A percentile compares a stretch with the other conserved stretches of the same genome.
phyloP scores from a whole-genome alignment of 257 asterid species.

The Anisodus tanguticus region DNA sequence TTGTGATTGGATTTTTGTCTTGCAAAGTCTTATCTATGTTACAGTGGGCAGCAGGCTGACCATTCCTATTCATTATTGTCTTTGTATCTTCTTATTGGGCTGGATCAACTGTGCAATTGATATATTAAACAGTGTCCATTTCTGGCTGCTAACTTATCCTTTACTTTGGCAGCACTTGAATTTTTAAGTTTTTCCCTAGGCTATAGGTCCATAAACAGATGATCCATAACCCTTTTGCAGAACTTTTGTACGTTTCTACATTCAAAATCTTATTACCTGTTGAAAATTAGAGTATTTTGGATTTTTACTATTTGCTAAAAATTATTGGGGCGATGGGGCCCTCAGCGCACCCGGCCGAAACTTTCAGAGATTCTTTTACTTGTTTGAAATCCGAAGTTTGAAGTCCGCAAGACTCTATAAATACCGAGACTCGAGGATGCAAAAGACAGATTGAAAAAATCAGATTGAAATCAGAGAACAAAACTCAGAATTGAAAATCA shows the following conservation, averaged over 20 bases:
- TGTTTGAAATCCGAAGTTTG: no score
- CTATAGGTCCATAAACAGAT: constrained; percentile 7
- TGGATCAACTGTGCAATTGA: neutral
- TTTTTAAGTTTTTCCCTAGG: no score
- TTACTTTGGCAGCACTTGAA: neutral
- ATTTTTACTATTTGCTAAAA: neutral
- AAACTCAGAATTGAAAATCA: no score
- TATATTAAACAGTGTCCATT: neutral
- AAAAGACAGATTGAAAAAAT: no score
- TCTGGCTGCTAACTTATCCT: constrained; percentile 19
- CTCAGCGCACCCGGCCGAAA: no score
- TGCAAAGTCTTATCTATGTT: neutral
- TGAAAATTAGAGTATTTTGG: constrained; percentile 5
- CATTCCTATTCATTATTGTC: neutral
- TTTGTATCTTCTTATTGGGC: neutral
- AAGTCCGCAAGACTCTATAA: no score
- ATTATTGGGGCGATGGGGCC: no score
- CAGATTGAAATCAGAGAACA: no score
- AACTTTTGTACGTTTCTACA: neutral
- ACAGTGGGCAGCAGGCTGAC: neutral
- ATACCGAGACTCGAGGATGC: no score
- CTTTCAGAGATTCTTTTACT: no score
- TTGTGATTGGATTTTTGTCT: neutral
- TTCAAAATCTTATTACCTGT: neutral
- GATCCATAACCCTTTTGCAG: constrained; percentile 2